These are phyloP conservation scores for Fusarium begoniae DNA, from an alignment of 2,329 filamentous ascomycete genomes.

Conservation along the genomic window DNA sequence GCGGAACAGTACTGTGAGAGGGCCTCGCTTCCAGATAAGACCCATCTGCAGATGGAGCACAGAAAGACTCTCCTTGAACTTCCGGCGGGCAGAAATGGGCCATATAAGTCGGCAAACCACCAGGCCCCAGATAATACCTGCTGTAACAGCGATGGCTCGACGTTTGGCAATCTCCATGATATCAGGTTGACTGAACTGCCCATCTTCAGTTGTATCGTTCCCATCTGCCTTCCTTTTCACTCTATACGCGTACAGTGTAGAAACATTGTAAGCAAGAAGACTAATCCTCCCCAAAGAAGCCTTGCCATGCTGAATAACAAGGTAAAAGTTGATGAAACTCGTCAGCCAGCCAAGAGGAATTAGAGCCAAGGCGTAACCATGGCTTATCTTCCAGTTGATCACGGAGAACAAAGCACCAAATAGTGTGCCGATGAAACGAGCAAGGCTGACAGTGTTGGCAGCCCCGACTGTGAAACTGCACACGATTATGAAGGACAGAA, in stretches of 20 bases:
- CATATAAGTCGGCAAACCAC: conserved; percentile 89
- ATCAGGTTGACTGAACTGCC: conserved; percentile 81
- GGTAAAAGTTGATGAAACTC: conserved; percentile 84
- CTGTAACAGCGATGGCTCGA: conserved; percentile 86
- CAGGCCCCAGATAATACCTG: conserved; percentile 91
- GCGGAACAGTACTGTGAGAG: conserved; percentile 76
- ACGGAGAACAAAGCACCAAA: conserved; percentile 81
- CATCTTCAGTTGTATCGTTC: conserved; percentile 77
- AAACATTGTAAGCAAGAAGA: conserved; percentile 94
- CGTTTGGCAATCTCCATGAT: conserved; percentile 90
- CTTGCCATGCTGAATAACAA: conserved; percentile 85
- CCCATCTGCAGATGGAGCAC: conserved; percentile 93
- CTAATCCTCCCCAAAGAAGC: conserved; percentile 93
- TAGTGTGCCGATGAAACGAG: conserved; percentile 86
- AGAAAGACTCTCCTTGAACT: conserved; percentile 88
- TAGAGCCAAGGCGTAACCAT: conserved; percentile 77
- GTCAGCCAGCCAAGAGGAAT: conserved; percentile 84
- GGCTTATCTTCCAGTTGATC: conserved; percentile 79
- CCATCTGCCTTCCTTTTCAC: conserved; percentile 78
- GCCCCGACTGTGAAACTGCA: conserved; percentile 99
- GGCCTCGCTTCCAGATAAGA: conserved; percentile 94
- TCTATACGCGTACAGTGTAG: conserved; percentile 91
- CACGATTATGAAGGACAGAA: conserved; percentile 98
- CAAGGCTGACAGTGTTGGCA: conserved; percentile 88
- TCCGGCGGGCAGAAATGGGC: conserved; percentile 88